Conservation (phyloP, 2,329 filamentous ascomycete species). For the Malbranchea zuffiana region DNA sequence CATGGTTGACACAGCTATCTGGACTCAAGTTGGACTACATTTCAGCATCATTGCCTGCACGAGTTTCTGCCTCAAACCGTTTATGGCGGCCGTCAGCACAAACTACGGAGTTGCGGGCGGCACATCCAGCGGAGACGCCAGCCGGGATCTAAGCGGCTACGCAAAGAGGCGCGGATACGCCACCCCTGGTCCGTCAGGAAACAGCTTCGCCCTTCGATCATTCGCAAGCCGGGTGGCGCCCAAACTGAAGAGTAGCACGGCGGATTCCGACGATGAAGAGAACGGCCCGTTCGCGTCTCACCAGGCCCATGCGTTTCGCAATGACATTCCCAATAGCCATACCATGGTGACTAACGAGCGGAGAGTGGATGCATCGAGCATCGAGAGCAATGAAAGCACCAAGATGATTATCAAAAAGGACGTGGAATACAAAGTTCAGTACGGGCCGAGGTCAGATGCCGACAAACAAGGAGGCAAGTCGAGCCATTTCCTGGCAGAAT, state of each 20-base stretch:
- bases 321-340: too few relatives aligned
- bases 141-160: background rate
- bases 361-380: slow-evolving; percentile 1
- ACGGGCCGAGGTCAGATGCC: slow-evolving; percentile 2
- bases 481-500: background rate
- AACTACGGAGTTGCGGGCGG: slow-evolving; percentile 28
- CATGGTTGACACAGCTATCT: slow-evolving; percentile 25
- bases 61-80: slow-evolving; percentile 27
- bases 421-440: slow-evolving; percentile 10
- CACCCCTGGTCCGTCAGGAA: background rate
- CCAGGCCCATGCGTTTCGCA: background rate
- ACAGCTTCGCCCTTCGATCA: slow-evolving; percentile 1
- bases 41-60: slow-evolving; percentile 30
- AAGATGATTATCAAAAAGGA: slow-evolving; percentile 13
- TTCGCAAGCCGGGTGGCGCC: background rate
- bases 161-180: background rate
- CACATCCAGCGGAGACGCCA: slow-evolving; percentile 15
- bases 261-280: background rate
- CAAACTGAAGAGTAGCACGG: background rate
- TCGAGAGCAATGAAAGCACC: slow-evolving; percentile 6
- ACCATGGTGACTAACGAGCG: slow-evolving; percentile 1
- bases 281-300: background rate
- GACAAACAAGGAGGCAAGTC: background rate
- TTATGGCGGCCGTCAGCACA: slow-evolving; percentile 29
- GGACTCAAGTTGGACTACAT: slow-evolving; percentile 28